phyloP scores from a whole-genome alignment of 352 stramenopile species.

The Pythium apleroticum region DNA sequence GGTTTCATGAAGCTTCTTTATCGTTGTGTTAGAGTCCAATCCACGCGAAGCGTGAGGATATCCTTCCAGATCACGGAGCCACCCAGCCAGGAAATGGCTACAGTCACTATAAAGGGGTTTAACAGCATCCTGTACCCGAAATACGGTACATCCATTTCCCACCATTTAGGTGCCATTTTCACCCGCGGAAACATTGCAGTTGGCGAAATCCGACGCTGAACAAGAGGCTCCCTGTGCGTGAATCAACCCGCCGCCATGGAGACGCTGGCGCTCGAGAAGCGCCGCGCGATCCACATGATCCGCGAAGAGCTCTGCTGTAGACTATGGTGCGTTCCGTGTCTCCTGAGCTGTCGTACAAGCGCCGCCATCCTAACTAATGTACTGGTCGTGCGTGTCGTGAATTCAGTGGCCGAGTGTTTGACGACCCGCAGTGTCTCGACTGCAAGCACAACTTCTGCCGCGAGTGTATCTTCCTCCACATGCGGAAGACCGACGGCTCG shows the following conservation, averaged over 20 bases:
- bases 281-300: slow-evolving; percentile 69
- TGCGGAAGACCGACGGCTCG: slow-evolving; percentile 53
- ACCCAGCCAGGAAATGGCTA: slow-evolving; percentile 7
- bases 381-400: not conserved
- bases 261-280: slow-evolving; percentile 51
- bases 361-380: not conserved
- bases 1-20: too few relatives aligned
- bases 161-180: slow-evolving; percentile 5
- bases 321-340: slow-evolving; percentile 50
- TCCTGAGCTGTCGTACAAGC: not conserved
- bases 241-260: slow-evolving; percentile 36
- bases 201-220: not conserved
- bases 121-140: slow-evolving; percentile 12
- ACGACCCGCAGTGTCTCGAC: slow-evolving; percentile 84
- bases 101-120: slow-evolving; percentile 10
- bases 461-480: slow-evolving; percentile 65
- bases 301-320: slow-evolving; percentile 78
- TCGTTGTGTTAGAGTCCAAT: too few relatives aligned
- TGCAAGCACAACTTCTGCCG: slow-evolving; percentile 90
- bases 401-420: slow-evolving; percentile 59
- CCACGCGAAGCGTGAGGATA: too few relatives aligned
- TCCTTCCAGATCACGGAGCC: too few relatives aligned
- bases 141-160: slow-evolving; percentile 11
- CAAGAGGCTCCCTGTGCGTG: not conserved
- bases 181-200: slow-evolving; percentile 27